Base-by-base conservation (phyloP, 805 yeast genomes). In the Nakazawaea pomicola region DNA sequence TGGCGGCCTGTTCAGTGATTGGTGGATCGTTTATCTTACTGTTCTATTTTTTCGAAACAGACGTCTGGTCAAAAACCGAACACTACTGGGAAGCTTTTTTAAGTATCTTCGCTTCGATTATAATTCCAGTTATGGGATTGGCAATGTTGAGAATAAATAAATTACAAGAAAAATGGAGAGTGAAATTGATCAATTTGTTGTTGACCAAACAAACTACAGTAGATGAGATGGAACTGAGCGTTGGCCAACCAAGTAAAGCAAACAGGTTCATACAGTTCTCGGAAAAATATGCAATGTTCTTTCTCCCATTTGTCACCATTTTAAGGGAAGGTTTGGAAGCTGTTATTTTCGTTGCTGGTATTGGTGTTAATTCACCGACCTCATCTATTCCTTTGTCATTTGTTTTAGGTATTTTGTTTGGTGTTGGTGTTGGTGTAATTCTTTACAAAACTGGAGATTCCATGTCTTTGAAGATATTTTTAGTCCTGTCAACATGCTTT, bases 241-340 rank as follows among this genome's bases (percentile, higher is more conserved):
- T 12, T 5, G 47, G 65, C 18, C 85, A 84, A 41, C 58, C 63
- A 23, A 23, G 25, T 12, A 72, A 61, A 47, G 62, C 63, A 46
- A 80, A 74, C 48, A 66, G 74, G 48, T 77, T 76, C 56, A 72
- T 65, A 48, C 32, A 70, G 55, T 63, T 75, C 52, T 51, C 81
- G 3, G 79, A 78, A 58, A 87, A 85, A 61, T 90, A 91, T 61
- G 76, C 90, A 43, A 79, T 91, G 93, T 88, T 89, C 54, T 62
- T 91, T 45, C 72, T 91, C 50, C 96, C 97, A 1, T 80, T 89
- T 52, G 72, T 89, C 33, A 89, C 97, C 1, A 81, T 95, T 4
- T 64, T 89, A 38, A 74, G 96, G 55, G 96, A 89, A 60, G 95
- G 96, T 1, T 65, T 89, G 39, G 96, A 89, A 60, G 96, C 96